phyloP scores from a whole-genome alignment of 768 basidiomycete species.

The Hypholoma sublateritium region DNA sequence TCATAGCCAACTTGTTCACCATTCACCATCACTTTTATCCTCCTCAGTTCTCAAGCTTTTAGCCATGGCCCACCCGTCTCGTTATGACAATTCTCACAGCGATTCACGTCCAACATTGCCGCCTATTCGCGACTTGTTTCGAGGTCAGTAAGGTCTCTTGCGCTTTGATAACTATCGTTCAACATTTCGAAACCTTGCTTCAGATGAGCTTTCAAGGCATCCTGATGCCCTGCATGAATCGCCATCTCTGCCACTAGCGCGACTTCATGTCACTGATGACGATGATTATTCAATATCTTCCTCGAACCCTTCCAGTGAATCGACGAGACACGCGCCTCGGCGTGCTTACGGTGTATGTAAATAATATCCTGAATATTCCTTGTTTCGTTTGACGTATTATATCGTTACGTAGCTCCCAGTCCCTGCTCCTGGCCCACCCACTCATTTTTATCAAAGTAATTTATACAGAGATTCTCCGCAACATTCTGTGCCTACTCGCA shows the following conservation, averaged over 20 bases:
- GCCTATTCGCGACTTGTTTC: conserved; percentile 68
- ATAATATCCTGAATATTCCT: neutral
- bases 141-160: conserved; percentile 37
- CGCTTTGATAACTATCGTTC: conserved; percentile 1
- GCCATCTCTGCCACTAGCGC: conserved; percentile 40
- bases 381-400: neutral
- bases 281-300: conserved; percentile 14
- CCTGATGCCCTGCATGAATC: conserved; percentile 34
- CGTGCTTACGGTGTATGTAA: conserved; percentile 8
- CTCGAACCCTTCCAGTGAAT: neutral
- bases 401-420: too few relatives aligned
- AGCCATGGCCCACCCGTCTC: conserved; percentile 27
- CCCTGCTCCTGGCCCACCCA: too few relatives aligned
- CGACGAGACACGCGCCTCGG: neutral
- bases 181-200: neutral
- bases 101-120: conserved; percentile 60
- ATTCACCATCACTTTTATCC: neutral
- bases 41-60: conserved; percentile 2
- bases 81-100: conserved; percentile 24
- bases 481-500: neutral
- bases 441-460: too few relatives aligned
- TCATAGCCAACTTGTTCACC: conserved; percentile 9
- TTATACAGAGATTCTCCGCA: neutral
- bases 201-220: conserved; percentile 50
- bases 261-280: conserved; percentile 42